Conservation (phyloP, 768 basidiomycete genomes). For the Lactarius psammicola region DNA sequence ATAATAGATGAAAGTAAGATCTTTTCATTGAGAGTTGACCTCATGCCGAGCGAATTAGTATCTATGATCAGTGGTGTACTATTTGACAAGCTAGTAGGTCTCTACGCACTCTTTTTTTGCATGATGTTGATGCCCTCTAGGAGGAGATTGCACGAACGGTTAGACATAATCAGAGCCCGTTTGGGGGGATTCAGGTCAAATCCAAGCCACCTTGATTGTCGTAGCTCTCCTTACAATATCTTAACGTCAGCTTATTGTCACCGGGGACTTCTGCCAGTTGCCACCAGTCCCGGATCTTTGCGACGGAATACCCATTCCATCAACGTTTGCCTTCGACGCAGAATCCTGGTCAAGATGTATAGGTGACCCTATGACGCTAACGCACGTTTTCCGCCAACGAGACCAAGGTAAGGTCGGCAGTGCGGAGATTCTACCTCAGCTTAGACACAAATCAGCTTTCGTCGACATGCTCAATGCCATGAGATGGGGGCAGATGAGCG, state of each 20-base stretch:
- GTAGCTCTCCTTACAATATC: constrained; percentile 15
- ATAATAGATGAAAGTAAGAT: constrained; percentile 83
- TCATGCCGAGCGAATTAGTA: constrained; percentile 46
- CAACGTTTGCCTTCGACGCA: constrained; percentile 78
- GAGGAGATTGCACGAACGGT: constrained; percentile 61
- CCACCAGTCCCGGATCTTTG: constrained; percentile 68
- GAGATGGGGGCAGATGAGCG: constrained; percentile 67
- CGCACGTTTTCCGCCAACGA: constrained; percentile 83
- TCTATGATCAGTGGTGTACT: constrained; percentile 84
- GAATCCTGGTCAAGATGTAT: constrained; percentile 66
- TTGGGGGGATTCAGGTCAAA: constrained; percentile 82
- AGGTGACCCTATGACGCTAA: constrained; percentile 52
- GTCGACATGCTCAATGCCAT: constrained; percentile 86
- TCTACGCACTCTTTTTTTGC: background rate
- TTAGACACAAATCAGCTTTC: constrained; percentile 41
- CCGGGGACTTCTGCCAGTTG: constrained; percentile 89
- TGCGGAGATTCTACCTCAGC: background rate
- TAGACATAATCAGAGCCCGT: constrained; percentile 54
- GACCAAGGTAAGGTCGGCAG: constrained; percentile 54
- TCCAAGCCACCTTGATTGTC: background rate
- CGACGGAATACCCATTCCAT: constrained; percentile 45
- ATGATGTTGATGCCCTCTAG: constrained; percentile 38
- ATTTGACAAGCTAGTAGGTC: constrained; percentile 75
- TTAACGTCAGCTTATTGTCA: constrained; percentile 63
- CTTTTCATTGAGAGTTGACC: background rate